Base-by-base conservation (phyloP, 2,329 filamentous ascomycete species). In the Ophiostoma angusticollis region DNA sequence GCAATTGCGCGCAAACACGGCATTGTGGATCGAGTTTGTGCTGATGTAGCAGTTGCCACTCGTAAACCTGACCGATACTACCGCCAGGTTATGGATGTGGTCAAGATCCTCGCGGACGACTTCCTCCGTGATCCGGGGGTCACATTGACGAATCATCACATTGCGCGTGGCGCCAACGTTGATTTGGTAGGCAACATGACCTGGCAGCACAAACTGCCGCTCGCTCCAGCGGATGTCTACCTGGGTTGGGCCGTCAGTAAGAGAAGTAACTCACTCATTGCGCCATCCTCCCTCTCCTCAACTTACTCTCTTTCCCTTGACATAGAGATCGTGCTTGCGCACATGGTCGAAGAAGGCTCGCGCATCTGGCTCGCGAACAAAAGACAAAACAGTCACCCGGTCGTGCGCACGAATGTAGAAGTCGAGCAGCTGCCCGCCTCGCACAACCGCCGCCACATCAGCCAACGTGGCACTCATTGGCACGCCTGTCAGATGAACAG, bases 11-110 rank as follows among this genome's bases (percentile, higher is more conserved):
- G 84, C 83, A 57, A 79, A 84, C 37, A 84, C 68, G 9, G 84
- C 80, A 45, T 80, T 78, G 51, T 80, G 70, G 9, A 93, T 69
- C 0, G 83, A 85, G 55, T 87, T 93, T 7, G 79, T 84, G 40
- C 72, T 77, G 47, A 93, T 74, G 54, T 73, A 73, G 42, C 72
- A 80, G 54, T 76, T 72, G 4, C 66, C 65, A 14, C 66, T 62
- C 3, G 59, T 57, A 54, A 82, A 79, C 7, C 60, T 58, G 31
- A 91, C 60, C 31, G 70, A 70, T 50, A 91, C 65, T 9, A 93
- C 70, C 17, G 79, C 63, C 1, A 93, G 66, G 45, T 84, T 83
- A 61, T 89, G 78, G 44, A 93, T 89, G 54, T 93, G 84, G 18
- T 86, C 79, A 27, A 91, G 66, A 49, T 93, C 81, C 5, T 78